Evolutionary conservation across 768 basidiomycete genomes (phyloP).

Genomic region (Panus rudis): DNA sequence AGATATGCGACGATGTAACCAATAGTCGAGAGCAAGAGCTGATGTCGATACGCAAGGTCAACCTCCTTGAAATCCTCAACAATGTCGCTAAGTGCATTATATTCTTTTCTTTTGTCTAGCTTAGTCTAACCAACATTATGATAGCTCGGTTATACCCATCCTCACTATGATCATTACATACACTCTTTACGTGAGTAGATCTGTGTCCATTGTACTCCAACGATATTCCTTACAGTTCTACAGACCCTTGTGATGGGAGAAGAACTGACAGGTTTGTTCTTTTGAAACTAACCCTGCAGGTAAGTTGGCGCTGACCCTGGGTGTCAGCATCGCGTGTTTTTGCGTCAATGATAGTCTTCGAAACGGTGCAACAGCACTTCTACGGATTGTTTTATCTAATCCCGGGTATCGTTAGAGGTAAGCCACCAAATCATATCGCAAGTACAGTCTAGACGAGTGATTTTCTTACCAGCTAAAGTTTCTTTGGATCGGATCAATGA

Average conservation of each 20-base stretch:
- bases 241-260: slow-evolving; percentile 32
- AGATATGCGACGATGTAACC: slow-evolving; percentile 44
- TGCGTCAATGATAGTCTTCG: slow-evolving; percentile 39
- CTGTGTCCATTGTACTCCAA: background rate
- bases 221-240: background rate
- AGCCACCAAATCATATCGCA: slow-evolving; percentile 20
- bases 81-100: slow-evolving; percentile 34
- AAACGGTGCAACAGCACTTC: slow-evolving; percentile 43
- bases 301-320: background rate
- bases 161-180: slow-evolving; percentile 62
- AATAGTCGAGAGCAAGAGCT: slow-evolving; percentile 60
- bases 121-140: background rate
- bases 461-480: slow-evolving; percentile 23
- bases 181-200: slow-evolving; percentile 42
- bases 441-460: background rate
- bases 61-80: slow-evolving; percentile 43
- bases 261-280: background rate
- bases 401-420: slow-evolving; percentile 12
- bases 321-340: slow-evolving; percentile 10
- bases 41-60: slow-evolving; percentile 41
- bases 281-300: background rate
- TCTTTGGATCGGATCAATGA: slow-evolving; percentile 33
- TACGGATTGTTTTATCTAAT: slow-evolving; percentile 13
- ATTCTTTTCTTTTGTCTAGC: background rate
- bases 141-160: slow-evolving; percentile 53